phyloP scores from a whole-genome alignment of 2,329 filamentous ascomycete genomes.

The Alternaria angustiovoidea region DNA sequence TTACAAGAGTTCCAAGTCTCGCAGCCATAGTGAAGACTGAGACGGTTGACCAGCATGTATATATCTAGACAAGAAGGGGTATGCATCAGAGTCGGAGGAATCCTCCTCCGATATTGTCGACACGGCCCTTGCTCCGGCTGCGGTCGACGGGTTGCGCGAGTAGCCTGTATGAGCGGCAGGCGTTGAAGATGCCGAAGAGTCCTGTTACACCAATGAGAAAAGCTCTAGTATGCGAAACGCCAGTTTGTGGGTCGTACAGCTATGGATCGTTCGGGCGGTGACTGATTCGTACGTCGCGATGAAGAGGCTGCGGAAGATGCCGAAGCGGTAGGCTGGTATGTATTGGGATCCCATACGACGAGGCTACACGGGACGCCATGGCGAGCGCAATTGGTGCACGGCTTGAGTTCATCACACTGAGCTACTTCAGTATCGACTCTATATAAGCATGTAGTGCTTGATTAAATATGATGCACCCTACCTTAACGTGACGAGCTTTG shows the following conservation, averaged over 20 bases:
- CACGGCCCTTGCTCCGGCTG: slow-evolving; percentile 12
- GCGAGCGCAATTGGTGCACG: slow-evolving; percentile 49
- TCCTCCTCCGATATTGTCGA: slow-evolving; percentile 29
- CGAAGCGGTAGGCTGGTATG: slow-evolving; percentile 19
- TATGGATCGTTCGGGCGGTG: slow-evolving; percentile 20
- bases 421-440: slow-evolving; percentile 19
- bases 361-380: slow-evolving; percentile 50
- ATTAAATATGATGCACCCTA: slow-evolving; percentile 20
- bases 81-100: slow-evolving; percentile 43
- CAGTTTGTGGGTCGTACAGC: slow-evolving; percentile 22
- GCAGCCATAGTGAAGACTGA: slow-evolving; percentile 41
- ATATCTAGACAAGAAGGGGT: slow-evolving; percentile 44
- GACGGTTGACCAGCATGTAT: slow-evolving; percentile 30
- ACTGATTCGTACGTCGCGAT: slow-evolving; percentile 23
- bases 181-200: slow-evolving; percentile 14
- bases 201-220: slow-evolving; percentile 19
- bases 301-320: slow-evolving; percentile 20
- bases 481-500: slow-evolving; percentile 51
- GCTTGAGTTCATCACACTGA: slow-evolving; percentile 51
- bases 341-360: slow-evolving; percentile 35
- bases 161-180: slow-evolving; percentile 32
- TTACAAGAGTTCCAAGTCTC: slow-evolving; percentile 47
- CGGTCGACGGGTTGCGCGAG: slow-evolving; percentile 28
- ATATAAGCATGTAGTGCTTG: slow-evolving; percentile 10
- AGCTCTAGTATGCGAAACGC: background rate